Evolutionary conservation across 768 basidiomycete species (phyloP).

Genomic region (Tricholoma saponaceum): DNA sequence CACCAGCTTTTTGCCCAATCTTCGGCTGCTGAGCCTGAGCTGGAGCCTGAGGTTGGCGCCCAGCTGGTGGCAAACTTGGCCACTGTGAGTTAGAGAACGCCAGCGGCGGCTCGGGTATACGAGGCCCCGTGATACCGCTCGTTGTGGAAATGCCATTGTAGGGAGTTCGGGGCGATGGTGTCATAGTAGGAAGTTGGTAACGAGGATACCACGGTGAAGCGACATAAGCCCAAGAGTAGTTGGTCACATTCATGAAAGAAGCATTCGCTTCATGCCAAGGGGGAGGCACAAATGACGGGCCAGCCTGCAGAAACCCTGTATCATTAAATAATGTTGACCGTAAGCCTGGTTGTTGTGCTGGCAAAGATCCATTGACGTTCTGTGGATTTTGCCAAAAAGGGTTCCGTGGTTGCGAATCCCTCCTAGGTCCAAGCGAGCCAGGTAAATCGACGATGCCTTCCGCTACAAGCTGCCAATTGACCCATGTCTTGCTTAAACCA

Average conservation of each 20-base stretch:
- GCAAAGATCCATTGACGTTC: not conserved
- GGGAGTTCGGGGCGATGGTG: not conserved
- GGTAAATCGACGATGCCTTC: constrained; percentile 27
- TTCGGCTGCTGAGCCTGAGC: too few relatives aligned
- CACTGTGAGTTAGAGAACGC: not conserved
- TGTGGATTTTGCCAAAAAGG: not conserved
- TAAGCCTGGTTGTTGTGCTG: not conserved
- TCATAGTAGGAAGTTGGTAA: not conserved
- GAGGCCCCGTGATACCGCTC: not conserved
- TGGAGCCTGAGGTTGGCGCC: not conserved
- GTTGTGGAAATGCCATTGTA: not conserved
- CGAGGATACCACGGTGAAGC: not conserved
- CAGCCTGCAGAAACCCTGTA: not conserved
- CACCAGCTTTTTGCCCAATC: not conserved
- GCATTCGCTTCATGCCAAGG: not conserved
- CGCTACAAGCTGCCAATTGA: constrained; percentile 26
- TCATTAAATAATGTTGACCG: not conserved
- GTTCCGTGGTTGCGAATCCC: not conserved
- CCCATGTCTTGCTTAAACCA: constrained; percentile 22
- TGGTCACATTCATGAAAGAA: not conserved
- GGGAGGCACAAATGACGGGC: not conserved
- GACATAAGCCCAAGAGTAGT: not conserved
- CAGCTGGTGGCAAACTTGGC: not conserved
- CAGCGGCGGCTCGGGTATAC: not conserved
- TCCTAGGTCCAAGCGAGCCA: constrained; percentile 15